phyloP scores from a whole-genome alignment of 2,329 filamentous ascomycete genomes.

The Talaromyces islandicus region DNA sequence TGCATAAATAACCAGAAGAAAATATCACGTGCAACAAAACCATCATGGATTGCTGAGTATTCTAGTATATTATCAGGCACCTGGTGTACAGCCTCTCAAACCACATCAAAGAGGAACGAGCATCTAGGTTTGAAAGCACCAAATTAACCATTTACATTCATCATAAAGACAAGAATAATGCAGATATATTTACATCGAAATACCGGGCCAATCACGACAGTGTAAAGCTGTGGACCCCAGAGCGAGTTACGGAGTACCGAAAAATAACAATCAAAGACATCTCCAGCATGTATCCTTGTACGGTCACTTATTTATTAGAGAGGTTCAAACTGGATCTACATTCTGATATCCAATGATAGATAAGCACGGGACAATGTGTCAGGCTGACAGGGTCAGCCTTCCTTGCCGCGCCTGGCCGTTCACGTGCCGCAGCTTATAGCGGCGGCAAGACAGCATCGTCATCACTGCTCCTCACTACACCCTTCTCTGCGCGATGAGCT shows the following conservation, averaged over 20 bases:
- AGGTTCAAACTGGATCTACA: background rate
- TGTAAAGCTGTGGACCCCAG: background rate
- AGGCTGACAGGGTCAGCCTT: background rate
- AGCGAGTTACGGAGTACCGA: background rate
- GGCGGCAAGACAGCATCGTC: background rate
- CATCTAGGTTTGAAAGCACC: too few species aligned
- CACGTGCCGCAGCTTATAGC: background rate
- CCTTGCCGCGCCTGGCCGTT: background rate
- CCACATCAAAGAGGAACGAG: too few species aligned
- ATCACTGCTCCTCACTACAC: background rate
- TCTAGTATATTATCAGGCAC: too few species aligned
- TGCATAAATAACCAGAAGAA: too few species aligned
- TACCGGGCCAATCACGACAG: background rate
- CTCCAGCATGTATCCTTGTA: background rate
- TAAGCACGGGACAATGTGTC: background rate
- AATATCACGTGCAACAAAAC: too few species aligned
- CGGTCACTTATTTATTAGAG: background rate
- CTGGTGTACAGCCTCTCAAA: too few species aligned
- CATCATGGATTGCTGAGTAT: too few species aligned
- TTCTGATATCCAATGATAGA: background rate
- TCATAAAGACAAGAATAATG: too few species aligned
- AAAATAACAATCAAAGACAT: background rate
- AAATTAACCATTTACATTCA: too few species aligned
- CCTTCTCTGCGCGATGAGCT: background rate
- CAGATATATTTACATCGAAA: background rate